These are phyloP conservation scores for Thelonectria discophora DNA, from an alignment of 2,329 filamentous ascomycete species.

Conservation along the genomic window DNA sequence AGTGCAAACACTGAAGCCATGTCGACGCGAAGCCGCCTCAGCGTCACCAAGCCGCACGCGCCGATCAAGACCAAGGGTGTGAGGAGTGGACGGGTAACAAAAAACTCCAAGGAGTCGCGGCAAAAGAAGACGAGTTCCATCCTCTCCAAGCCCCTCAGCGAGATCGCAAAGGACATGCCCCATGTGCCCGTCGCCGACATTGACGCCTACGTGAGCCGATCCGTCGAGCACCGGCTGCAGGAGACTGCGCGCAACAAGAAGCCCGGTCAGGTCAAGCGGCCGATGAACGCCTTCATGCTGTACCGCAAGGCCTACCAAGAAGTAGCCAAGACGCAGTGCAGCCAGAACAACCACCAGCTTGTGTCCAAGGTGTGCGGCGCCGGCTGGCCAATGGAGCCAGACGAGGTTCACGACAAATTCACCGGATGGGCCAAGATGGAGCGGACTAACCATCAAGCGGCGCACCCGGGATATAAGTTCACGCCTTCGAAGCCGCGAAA, in stretches of 20 bases:
- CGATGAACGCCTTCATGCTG: constrained; percentile 98
- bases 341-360: constrained; percentile 91
- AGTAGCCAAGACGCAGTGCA: constrained; percentile 80
- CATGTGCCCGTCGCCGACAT: constrained; percentile 78
- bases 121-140: constrained; percentile 52
- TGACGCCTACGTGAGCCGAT: constrained; percentile 78
- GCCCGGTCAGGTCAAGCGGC: constrained; percentile 82
- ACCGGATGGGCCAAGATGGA: constrained; percentile 82
- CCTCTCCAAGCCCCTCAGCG: constrained; percentile 74
- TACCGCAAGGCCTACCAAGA: constrained; percentile 94
- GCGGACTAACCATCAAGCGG: constrained; percentile 82
- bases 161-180: constrained; percentile 70
- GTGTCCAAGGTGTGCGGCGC: constrained; percentile 87
- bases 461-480: constrained; percentile 95
- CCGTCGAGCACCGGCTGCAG: constrained; percentile 68
- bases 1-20: constrained; percentile 40
- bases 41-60: constrained; percentile 38
- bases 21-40: constrained; percentile 50
- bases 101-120: constrained; percentile 45
- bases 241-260: constrained; percentile 74
- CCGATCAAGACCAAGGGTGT: constrained; percentile 25
- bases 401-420: constrained; percentile 77
- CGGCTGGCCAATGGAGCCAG: constrained; percentile 84
- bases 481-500: constrained; percentile 76
- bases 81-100: constrained; percentile 37